Evolutionary conservation across 495 filamentous ascomycete species (phyloP).

Genomic region (Xylaria longipes): DNA sequence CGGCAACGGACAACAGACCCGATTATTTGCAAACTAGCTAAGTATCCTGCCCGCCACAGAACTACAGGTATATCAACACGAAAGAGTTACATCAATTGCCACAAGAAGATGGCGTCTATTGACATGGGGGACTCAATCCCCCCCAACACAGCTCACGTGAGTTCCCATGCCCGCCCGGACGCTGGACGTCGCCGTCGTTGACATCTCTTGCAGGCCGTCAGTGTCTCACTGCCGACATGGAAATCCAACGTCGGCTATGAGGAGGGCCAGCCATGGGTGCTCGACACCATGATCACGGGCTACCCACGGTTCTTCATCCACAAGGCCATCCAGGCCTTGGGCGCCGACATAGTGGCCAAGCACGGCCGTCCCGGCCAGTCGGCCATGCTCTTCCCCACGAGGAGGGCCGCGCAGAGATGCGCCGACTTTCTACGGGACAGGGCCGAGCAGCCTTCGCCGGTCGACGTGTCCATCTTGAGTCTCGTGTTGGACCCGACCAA

Average conservation of each 20-base stretch:
- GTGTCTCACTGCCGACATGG: constrained; percentile 96
- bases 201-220: constrained; percentile 73
- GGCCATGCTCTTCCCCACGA: constrained; percentile 82
- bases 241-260: constrained; percentile 88
- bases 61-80: background rate
- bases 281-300: constrained; percentile 84
- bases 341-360: constrained; percentile 66
- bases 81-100: background rate
- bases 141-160: constrained; percentile 66
- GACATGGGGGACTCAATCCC: constrained; percentile 64
- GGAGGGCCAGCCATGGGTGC: constrained; percentile 85
- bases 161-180: constrained; percentile 32
- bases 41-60: background rate
- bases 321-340: constrained; percentile 77
- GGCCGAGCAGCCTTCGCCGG: constrained; percentile 48
- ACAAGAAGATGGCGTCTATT: constrained; percentile 46
- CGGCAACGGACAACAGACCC: constrained; percentile 27
- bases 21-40: background rate
- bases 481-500: constrained; percentile 63
- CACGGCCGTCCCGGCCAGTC: constrained; percentile 67
- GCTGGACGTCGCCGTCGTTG: no score
- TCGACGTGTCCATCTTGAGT: constrained; percentile 68
- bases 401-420: constrained; percentile 70
- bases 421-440: constrained; percentile 70
- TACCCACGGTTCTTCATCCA: constrained; percentile 99